Evolutionary conservation across 352 stramenopile genomes (phyloP).

Genomic region (Globisporangium sylvaticum): DNA sequence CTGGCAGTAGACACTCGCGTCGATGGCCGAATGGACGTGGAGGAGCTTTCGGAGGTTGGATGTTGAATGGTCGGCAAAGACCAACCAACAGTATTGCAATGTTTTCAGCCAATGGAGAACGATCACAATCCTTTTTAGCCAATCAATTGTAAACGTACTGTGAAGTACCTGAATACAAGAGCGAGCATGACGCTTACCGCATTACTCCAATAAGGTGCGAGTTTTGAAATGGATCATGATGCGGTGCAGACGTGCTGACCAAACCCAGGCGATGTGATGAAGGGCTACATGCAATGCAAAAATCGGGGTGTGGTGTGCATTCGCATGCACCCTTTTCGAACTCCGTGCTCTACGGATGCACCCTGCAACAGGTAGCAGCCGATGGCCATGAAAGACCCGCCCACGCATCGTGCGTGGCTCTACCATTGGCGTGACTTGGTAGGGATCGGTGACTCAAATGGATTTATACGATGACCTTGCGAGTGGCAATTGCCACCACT

Average conservation of each 20-base stretch:
- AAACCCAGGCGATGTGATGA: no score
- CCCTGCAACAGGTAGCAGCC: no score
- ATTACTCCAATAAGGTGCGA: neutral
- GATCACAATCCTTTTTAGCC: neutral
- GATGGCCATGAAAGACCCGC: no score
- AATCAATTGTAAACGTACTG: neutral
- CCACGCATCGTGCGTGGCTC: neutral
- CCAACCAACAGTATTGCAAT: conserved; percentile 26
- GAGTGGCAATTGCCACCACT: no score
- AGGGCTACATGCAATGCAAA: no score
- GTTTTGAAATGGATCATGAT: neutral
- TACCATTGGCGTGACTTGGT: neutral
- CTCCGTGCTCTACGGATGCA: no score
- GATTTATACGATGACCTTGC: conserved; percentile 11
- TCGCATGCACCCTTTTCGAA: no score
- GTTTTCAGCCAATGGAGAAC: neutral
- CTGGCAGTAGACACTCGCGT: neutral
- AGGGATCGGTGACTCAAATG: neutral
- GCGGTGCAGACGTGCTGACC: no score
- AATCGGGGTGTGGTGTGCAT: no score
- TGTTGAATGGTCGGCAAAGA: conserved; percentile 13
- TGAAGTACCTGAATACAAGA: neutral
- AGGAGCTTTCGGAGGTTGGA: neutral
- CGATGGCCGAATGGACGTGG: conserved; percentile 7
- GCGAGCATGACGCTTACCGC: neutral